These are phyloP conservation scores for Cercophora newfieldiana DNA, from an alignment of 495 filamentous ascomycete genomes.

Conservation along the genomic window DNA sequence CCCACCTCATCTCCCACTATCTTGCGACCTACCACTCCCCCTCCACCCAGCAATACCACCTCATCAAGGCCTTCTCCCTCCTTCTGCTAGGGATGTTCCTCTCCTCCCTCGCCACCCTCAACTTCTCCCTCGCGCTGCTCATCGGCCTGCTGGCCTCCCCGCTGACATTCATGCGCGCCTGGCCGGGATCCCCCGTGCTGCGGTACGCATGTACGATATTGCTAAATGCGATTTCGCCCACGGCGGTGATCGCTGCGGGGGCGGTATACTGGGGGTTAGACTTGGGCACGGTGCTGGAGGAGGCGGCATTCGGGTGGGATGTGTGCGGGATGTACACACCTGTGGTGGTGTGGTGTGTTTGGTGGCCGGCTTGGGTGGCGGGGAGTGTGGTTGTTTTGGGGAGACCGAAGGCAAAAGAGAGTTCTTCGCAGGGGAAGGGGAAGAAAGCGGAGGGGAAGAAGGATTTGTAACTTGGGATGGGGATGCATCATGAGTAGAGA, in stretches of 20 bases:
- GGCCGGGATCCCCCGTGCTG: conserved; percentile 36
- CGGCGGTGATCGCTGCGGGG: conserved; percentile 57
- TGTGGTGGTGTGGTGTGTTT: conserved; percentile 93
- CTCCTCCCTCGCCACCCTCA: conserved; percentile 89
- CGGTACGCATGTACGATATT: conserved; percentile 33
- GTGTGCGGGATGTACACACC: conserved; percentile 89
- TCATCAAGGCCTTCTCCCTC: conserved; percentile 89
- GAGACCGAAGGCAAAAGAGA: conserved; percentile 16
- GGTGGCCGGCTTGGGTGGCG: conserved; percentile 95
- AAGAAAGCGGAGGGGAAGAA: conserved; percentile 33
- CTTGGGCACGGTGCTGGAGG: conserved; percentile 60
- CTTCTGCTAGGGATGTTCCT: conserved; percentile 88
- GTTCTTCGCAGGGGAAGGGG: not conserved
- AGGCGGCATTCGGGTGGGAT: conserved; percentile 87
- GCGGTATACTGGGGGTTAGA: conserved; percentile 52
- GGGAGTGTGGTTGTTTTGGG: conserved; percentile 49
- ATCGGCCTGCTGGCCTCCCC: conserved; percentile 77
- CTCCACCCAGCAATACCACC: conserved; percentile 67
- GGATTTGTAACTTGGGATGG: conserved; percentile 22
- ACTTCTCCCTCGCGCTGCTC: conserved; percentile 89
- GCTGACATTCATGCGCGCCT: conserved; percentile 66
- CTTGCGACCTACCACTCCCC: conserved; percentile 51
- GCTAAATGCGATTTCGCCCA: conserved; percentile 64
- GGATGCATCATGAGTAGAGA: no score
- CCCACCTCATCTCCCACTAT: conserved; percentile 54